These are phyloP conservation scores for Flaveria ramosissima DNA, from an alignment of 129 eudicot genomes.

Conservation along the genomic window DNA sequence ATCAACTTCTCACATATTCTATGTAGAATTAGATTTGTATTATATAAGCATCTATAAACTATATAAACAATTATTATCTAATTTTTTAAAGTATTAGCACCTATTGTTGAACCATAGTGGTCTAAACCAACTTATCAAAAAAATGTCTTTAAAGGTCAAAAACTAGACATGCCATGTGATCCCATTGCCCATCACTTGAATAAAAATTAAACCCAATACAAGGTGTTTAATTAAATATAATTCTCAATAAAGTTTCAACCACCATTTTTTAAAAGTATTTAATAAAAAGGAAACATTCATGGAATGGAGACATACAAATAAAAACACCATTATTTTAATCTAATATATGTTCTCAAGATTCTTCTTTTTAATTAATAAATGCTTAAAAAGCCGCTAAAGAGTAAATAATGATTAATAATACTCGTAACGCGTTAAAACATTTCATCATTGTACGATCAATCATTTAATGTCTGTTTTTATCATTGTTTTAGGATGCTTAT, in stretches of 20 bases:
- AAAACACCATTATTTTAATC: slow-evolving; percentile 10
- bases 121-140: slow-evolving; percentile 24
- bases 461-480: slow-evolving; percentile 27
- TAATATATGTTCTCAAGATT: slow-evolving; percentile 27
- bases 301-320: slow-evolving; percentile 34
- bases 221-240: slow-evolving; percentile 25
- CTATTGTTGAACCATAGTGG: slow-evolving; percentile 36
- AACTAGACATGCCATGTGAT: slow-evolving; percentile 46
- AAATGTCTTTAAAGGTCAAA: slow-evolving; percentile 36
- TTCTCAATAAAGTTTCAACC: slow-evolving; percentile 22
- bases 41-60: background rate
- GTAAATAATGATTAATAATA: slow-evolving; percentile 24
- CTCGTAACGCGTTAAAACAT: slow-evolving; percentile 32
- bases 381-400: slow-evolving; percentile 23
- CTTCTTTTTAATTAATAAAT: slow-evolving; percentile 6
- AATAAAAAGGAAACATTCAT: slow-evolving; percentile 31
- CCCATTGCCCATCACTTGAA: slow-evolving; percentile 30
- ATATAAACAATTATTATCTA: slow-evolving; percentile 1
- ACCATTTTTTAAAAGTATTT: slow-evolving; percentile 14
- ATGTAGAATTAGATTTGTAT: too few relatives aligned
- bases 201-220: slow-evolving; percentile 31
- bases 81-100: slow-evolving; percentile 10
- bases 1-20: too few relatives aligned
- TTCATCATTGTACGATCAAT: slow-evolving; percentile 28
- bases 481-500: slow-evolving; percentile 17